A percentile compares a stretch with the other conserved stretches of the same genome.
Conservation (phyloP, 768 basidiomycete genomes). For the Rossbeevera mucosa region DNA sequence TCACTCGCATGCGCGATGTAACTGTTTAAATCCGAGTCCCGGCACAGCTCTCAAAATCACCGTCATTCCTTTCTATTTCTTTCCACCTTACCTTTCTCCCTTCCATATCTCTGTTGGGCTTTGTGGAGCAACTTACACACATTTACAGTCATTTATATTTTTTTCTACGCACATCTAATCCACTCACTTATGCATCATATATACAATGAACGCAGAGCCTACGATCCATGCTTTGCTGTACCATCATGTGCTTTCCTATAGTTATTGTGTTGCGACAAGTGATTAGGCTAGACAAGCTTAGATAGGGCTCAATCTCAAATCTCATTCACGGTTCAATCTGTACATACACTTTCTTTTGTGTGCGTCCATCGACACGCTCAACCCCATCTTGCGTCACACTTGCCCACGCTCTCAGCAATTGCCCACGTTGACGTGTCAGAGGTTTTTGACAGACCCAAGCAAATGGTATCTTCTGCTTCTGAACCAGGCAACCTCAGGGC, state of each 20-base stretch:
- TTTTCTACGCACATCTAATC: constrained; percentile 29
- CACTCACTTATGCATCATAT: constrained; percentile 34
- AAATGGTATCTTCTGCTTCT: constrained; percentile 54
- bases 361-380: constrained; percentile 19
- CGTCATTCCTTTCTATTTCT: not conserved
- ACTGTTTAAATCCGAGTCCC: constrained; percentile 12
- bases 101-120: constrained; percentile 11
- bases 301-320: constrained; percentile 10
- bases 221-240: constrained; percentile 28
- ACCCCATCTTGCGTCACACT: constrained; percentile 41
- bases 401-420: constrained; percentile 41
- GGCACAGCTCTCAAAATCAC: constrained; percentile 1
- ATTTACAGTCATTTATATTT: constrained; percentile 23
- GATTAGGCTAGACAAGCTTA: constrained; percentile 29
- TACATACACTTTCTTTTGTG: not conserved
- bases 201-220: constrained; percentile 27
- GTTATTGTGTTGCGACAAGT: constrained; percentile 28
- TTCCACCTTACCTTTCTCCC: constrained; percentile 5
- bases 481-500: constrained; percentile 40
- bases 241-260: constrained; percentile 30
- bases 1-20: constrained; percentile 44
- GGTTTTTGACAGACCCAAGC: constrained; percentile 34
- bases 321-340: constrained; percentile 28
- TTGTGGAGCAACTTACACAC: constrained; percentile 8
- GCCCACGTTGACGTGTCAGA: constrained; percentile 33